Percentiles rank a stretch among this genome's conserved stretches.
These are phyloP conservation scores for Euclidium syriacum DNA, from an alignment of 345 rosid genomes.

Conservation along the genomic window DNA sequence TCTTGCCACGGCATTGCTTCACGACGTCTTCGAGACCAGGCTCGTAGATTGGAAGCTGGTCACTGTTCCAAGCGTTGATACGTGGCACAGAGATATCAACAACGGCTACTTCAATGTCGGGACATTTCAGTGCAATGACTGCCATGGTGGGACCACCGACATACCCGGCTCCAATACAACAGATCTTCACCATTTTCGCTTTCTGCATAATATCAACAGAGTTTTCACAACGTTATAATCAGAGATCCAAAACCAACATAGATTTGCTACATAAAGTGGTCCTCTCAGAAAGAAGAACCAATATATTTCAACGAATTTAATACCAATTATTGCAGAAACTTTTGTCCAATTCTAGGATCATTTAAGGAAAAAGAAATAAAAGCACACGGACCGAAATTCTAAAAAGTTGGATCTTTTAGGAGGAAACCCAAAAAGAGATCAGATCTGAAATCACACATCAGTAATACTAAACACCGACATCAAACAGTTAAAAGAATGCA, in stretches of 20 bases:
- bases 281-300: background rate
- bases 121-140: slow-evolving; percentile 63
- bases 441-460: slow-evolving; percentile 6
- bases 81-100: slow-evolving; percentile 64
- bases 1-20: slow-evolving; percentile 61
- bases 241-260: background rate
- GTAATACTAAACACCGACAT: background rate
- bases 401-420: background rate
- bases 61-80: slow-evolving; percentile 66
- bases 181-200: slow-evolving; percentile 55
- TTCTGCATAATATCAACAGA: background rate
- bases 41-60: slow-evolving; percentile 63
- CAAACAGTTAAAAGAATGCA: background rate
- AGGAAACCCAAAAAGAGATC: background rate
- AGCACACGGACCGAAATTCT: background rate
- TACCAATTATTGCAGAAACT: background rate
- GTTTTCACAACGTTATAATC: background rate
- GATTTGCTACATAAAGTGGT: background rate
- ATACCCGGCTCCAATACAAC: slow-evolving; percentile 75
- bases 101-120: slow-evolving; percentile 56
- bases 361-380: background rate
- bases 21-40: slow-evolving; percentile 71
- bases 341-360: background rate
- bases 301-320: background rate
- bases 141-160: slow-evolving; percentile 82